Conservation (phyloP, 108 stramenopile genomes). For the Nitzschia putrida region DNA sequence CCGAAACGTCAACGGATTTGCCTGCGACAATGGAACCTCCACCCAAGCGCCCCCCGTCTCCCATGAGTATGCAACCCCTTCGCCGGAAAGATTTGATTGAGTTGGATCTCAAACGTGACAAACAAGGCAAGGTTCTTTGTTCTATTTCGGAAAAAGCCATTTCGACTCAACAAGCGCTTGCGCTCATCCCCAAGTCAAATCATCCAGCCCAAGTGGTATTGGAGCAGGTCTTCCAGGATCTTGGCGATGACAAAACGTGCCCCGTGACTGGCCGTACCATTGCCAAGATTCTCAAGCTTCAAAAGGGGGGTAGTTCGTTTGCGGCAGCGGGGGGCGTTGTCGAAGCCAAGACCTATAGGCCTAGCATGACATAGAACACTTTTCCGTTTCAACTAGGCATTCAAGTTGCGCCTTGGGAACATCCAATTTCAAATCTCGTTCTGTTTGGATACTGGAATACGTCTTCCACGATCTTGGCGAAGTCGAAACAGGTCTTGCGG, state of each 20-base stretch:
- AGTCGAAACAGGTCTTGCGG: too few species aligned
- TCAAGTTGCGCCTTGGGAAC: too few species aligned
- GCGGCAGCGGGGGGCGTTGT: slow-evolving; percentile 59
- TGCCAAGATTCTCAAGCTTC: slow-evolving; percentile 68
- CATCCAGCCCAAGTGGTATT: slow-evolving; percentile 77
- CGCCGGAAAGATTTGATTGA: slow-evolving; percentile 78
- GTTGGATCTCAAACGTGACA: slow-evolving; percentile 47
- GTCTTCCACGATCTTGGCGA: too few species aligned
- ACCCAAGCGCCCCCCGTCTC: slow-evolving; percentile 82
- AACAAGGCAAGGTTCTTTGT: slow-evolving; percentile 52
- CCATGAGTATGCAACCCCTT: slow-evolving; percentile 77
- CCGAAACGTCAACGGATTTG: slow-evolving; percentile 19
- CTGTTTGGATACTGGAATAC: too few species aligned
- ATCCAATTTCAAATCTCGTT: too few species aligned
- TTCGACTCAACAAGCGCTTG: slow-evolving; percentile 69
- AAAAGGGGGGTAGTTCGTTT: slow-evolving; percentile 76
- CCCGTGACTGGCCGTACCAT: slow-evolving; percentile 80
- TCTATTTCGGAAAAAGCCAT: slow-evolving; percentile 81
- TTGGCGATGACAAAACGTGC: slow-evolving; percentile 53
- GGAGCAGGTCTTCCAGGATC: slow-evolving; percentile 62
- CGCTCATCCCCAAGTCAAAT: slow-evolving; percentile 43
- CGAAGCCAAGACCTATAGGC: slow-evolving; percentile 70
- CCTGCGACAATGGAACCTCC: slow-evolving; percentile 38
- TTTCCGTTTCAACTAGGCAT: background rate
- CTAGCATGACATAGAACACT: slow-evolving; percentile 61